Percentiles rank a stretch among this genome's conserved stretches.
Conservation (phyloP, 2,329 filamentous ascomycete genomes). For the Diplocarpon mali region DNA sequence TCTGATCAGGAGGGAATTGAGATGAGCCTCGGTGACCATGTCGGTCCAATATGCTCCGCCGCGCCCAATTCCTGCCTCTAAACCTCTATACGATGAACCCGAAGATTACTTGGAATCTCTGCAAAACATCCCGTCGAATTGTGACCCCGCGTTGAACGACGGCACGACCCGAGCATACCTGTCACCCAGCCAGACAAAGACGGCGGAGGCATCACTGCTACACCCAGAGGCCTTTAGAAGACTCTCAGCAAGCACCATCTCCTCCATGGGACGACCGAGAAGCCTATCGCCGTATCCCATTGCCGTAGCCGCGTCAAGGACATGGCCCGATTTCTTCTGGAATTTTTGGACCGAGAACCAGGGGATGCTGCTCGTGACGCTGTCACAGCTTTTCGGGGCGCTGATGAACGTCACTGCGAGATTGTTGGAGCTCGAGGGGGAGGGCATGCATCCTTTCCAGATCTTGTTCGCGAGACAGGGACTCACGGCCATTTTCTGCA, state of each 20-base stretch:
- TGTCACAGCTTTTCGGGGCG: slow-evolving; percentile 70
- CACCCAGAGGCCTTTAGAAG: slow-evolving; percentile 29
- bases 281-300: slow-evolving; percentile 13
- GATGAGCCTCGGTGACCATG: slow-evolving; percentile 10
- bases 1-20: slow-evolving; percentile 12
- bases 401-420: slow-evolving; percentile 78
- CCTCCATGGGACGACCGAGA: slow-evolving; percentile 24
- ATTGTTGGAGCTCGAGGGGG: slow-evolving; percentile 59
- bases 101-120: slow-evolving; percentile 17
- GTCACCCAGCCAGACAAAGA: slow-evolving; percentile 9
- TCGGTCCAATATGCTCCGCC: slow-evolving; percentile 3
- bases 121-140: slow-evolving; percentile 21
- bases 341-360: slow-evolving; percentile 54
- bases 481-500: slow-evolving; percentile 57
- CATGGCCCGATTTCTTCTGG: slow-evolving; percentile 12
- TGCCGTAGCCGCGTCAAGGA: slow-evolving; percentile 2
- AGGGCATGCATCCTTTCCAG: slow-evolving; percentile 71
- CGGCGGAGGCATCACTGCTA: slow-evolving; percentile 20
- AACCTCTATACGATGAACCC: slow-evolving; percentile 9
- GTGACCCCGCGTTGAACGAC: slow-evolving; percentile 20
- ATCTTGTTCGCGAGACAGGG: slow-evolving; percentile 72
- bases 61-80: slow-evolving; percentile 7
- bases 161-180: slow-evolving; percentile 10
- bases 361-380: slow-evolving; percentile 60
- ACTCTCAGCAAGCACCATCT: slow-evolving; percentile 33